A percentile compares a stretch with the other conserved stretches of the same genome.
These are phyloP conservation scores for Trametes pubescens DNA, from an alignment of 1,284 basidiomycete genomes.

Conservation along the genomic window DNA sequence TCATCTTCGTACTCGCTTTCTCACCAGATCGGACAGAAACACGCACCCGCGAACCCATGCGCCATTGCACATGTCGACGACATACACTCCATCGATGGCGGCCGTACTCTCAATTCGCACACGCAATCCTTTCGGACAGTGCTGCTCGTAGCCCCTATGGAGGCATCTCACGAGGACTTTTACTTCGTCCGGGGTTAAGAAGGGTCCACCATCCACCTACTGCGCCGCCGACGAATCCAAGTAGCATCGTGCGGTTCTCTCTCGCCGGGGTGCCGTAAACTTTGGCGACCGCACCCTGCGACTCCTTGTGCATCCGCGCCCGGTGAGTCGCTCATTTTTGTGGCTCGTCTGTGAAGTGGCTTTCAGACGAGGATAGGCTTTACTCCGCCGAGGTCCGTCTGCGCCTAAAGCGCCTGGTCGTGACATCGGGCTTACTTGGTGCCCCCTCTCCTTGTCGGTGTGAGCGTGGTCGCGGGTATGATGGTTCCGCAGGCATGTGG, in stretches of 20 bases:
- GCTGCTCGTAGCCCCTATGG: background rate
- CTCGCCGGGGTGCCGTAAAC: background rate
- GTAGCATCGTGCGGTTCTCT: background rate
- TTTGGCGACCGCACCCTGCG: background rate
- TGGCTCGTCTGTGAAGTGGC: background rate
- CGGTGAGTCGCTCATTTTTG: constrained; percentile 4
- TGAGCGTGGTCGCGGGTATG: constrained; percentile 2
- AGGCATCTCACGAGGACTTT: constrained; percentile 3
- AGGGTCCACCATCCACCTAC: background rate
- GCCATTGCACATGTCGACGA: constrained; percentile 12
- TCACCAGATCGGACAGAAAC: constrained; percentile 25
- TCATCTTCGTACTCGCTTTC: constrained; percentile 23
- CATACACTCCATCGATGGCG: constrained; percentile 27
- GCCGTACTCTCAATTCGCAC: constrained; percentile 8
- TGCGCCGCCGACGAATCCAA: background rate
- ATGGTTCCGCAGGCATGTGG: constrained; percentile 21
- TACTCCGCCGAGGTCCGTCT: constrained; percentile 17
- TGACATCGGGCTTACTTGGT: background rate
- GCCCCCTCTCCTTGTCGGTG: background rate
- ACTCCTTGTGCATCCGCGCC: background rate
- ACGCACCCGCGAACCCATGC: constrained; percentile 17
- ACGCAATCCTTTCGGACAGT: background rate
- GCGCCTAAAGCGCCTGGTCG: background rate
- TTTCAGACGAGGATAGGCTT: constrained; percentile 15
- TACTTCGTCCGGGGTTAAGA: background rate